Evolutionary conservation across 2,329 filamentous ascomycete genomes (phyloP).

Genomic region (Thermothelomyces thermophilus): DNA sequence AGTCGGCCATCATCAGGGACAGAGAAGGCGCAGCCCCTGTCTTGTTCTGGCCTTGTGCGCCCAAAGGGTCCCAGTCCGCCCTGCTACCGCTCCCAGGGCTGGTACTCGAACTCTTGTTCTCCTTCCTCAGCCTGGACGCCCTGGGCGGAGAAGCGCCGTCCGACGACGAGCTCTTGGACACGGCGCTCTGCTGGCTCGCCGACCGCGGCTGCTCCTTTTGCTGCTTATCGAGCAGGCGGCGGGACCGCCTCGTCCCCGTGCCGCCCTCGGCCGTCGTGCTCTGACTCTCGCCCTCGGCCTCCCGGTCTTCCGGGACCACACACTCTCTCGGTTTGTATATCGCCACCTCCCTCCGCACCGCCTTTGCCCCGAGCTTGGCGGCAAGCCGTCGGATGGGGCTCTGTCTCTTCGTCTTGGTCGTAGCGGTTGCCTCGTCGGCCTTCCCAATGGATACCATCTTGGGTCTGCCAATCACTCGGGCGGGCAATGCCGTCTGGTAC

Average conservation of each 20-base stretch:
- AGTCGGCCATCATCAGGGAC: slow-evolving; percentile 10
- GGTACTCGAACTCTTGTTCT: neutral
- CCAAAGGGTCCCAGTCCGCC: neutral
- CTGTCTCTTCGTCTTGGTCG: neutral
- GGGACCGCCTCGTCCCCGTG: neutral
- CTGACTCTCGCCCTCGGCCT: neutral
- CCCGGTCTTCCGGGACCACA: neutral
- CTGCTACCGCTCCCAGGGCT: neutral
- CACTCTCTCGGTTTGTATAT: slow-evolving; percentile 5
- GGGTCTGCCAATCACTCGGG: neutral
- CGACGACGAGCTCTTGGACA: neutral
- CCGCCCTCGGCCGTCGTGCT: neutral
- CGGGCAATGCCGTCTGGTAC: slow-evolving; percentile 5
- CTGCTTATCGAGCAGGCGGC: neutral
- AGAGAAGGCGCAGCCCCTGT: neutral
- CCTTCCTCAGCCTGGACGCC: neutral
- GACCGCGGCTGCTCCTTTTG: neutral
- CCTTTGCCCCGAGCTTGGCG: slow-evolving; percentile 2
- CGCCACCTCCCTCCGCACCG: slow-evolving; percentile 2
- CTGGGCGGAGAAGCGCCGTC: neutral
- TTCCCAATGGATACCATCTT: slow-evolving; percentile 8
- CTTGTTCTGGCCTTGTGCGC: neutral
- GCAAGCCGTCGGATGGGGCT: slow-evolving; percentile 7
- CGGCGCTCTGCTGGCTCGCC: neutral
- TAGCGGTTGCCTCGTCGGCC: neutral